Evolutionary conservation across 495 filamentous ascomycete species (phyloP), one percentile per base, ranked within the genome.

Genomic region (Neurospora sp.): DNA sequence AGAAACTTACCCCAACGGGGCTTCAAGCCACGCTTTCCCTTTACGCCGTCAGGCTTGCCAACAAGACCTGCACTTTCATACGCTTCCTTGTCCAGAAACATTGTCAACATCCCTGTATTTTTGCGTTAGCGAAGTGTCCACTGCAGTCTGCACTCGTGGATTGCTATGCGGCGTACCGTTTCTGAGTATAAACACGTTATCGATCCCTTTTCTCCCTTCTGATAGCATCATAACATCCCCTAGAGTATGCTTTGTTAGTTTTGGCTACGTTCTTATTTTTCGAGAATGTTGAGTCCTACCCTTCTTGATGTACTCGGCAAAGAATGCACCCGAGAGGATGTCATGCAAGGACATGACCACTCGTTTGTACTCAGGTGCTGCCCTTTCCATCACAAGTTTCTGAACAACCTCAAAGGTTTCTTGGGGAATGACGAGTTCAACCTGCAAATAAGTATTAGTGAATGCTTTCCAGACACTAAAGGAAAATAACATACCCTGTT

Each of bases 221-320:
- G 96, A 98, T 18, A 97, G 88, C 93, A 99, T 96, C 78, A 96
- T 80, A 74, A 97, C 85, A 79, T 94, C 91, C 22, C 96, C 95
- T 97, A 72, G 14, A 3, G 3, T 9, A 38, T 41, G 18, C 20
- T 38, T 48, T 41, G 69, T 71, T 42, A 45, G 68, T 12, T 27
- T 14, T 8, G 35, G 9, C 69, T 16, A 40, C 10, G 16, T 8
- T 3, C 38, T 31, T 2, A 14, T 10, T 16, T 18, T 1, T 18
- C 2, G 4, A 10, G 6, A 16, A 3, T 59, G 41, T 12, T 3
- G 9, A 38, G 3, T 73, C 1, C 72, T 87, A 96, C 94, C 94
- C 75, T 87, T 85, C 79, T 97, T 97, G 75, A 98, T 91, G 78
- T 97, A 95, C 70, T 88, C 84, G 61, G 89, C 92, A 80, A 97